Base-by-base conservation (phyloP, 2,329 filamentous ascomycete genomes). In the Alternaria brassicae region DNA sequence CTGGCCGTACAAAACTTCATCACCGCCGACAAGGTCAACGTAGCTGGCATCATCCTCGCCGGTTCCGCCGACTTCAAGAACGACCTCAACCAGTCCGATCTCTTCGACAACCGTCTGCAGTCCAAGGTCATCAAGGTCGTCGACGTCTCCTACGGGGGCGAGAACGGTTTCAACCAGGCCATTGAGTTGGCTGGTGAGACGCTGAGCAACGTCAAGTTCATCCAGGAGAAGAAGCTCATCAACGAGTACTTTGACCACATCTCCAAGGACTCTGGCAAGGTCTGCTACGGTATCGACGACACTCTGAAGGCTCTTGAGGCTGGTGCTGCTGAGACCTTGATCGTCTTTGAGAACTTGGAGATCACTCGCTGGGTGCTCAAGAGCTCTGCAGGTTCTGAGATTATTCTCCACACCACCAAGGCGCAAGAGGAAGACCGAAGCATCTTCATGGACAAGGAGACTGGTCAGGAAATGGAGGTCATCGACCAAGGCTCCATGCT, bases 51-150 rank as follows among this genome's bases (percentile, higher is more conserved):
- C 62, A 96, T 99, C 77, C 86, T 99, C 66, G 95, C 95, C 66
- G 95, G 95, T 84, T 97, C 93, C 32, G 95, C 95, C 76, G 95
- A 99, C 81, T 99, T 99, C 89, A 99, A 99, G 85, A 98, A 96
- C 81, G 95, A 99, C 77, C 85, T 99, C 53, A 98, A 98, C 81
- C 92, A 91, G 74, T 98, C 95, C 61, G 95, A 99, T 80, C 86
- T 99, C 85, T 99, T 99, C 80, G 95, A 99, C 79, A 86, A 89
- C 75, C 93, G 95, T 79, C 86, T 99, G 56, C 88, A 91, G 72
- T 83, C 88, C 78, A 99, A 99, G 86, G 95, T 99, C 75, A 98
- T 99, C 86, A 99, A 99, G 83, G 91, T 99, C 42, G 96, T 99
- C 34, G 95, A 99, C 79, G 96, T 99, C 42, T 98, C 94, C 13